Evolutionary conservation across 2,329 filamentous ascomycete genomes (phyloP), one percentile per base, ranked within the genome.

Genomic region (Colletotrichum acutatum): DNA sequence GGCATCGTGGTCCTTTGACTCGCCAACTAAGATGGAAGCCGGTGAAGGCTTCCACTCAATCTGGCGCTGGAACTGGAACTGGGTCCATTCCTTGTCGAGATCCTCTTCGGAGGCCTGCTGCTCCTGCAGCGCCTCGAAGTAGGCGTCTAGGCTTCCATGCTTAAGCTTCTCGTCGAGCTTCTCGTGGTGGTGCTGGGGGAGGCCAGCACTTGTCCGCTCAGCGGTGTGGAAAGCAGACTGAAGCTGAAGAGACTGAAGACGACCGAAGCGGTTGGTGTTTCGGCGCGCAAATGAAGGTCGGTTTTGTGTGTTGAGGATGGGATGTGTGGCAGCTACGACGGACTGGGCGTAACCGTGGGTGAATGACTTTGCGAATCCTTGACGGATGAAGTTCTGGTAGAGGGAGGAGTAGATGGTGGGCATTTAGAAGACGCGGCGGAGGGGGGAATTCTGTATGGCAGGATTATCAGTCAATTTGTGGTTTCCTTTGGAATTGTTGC

Each of bases 311-410:
- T 92, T 95, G 90, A 88, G 90, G 89, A 86, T 93, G 69, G 90
- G 90, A 76, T 98, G 95, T 76, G 95, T 95, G 79, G 95, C 96
- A 81, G 97, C 97, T 86, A 99, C 95, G 85, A 98, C 93, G 76
- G 95, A 98, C 84, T 98, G 96, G 79, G 95, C 95, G 90, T 98
- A 98, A 86, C 96, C 96, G 90, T 98, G 95, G 83, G 95, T 96
- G 84, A 98, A 93, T 81, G 95, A 95, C 88, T 98, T 98, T 82
- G 94, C 92, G 86, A 98, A 93, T 93, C 94, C 95, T 90, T 96
- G 94, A 89, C 97, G 96, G 91, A 97, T 95, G 89, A 98, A 94
- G 88, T 90, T 92, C 86, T 90, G 88, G 85, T 91, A 92, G 77
- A 92, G 86, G 81, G 89, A 90, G 75, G 90, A 91, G 84, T 91